Evolutionary conservation across 352 stramenopile species (phyloP), one percentile per base, ranked within the genome.

Genomic region (Phytophthora sp.): DNA sequence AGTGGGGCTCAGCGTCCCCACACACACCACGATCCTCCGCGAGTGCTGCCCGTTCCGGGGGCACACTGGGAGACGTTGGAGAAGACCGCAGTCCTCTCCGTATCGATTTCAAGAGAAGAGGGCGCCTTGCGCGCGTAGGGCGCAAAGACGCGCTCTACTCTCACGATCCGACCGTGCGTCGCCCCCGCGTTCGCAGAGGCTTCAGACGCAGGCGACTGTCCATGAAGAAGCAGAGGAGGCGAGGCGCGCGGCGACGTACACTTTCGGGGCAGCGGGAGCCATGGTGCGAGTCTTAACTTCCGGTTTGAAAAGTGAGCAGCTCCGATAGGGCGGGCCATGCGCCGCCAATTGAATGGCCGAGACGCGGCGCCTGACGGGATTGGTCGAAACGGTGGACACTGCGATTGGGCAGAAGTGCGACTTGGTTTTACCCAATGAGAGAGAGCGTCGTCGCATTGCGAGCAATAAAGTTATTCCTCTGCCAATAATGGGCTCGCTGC

Each of bases 71-170:
- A 94, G 85, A 94, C 5, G 17, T 49, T 77, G 27, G 62, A 71
- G 74, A 89, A 63, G 68, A n/a, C 38, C 8, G 43, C 38, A 41
- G 12, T 3, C 69, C 44, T 69, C 45, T 72, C 69, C 77, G 83
- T 79, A 94, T 94, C 54, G 51, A 82, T 92, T 94, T 92, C 17
- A 94, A 92, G 86, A 94, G 83, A 94, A 94, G 74, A 79, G 65
- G 48, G 23, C 37, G 18, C 30, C 45, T 53, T 13, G 23, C 4
- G 13, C 13, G 8, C 7, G 41, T 48, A 1, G 31, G 9, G 24
- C 2, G 15, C 5, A 23, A 34, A 34, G 30, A 42, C 23, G 39
- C 62, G 70, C 83, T 91, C 84, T 94, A 94, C 85, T 94, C 84
- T 92, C 85, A 94, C 66, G 51, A 79, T 94, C 85, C 85, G 71